Evolutionary conservation across 139 green algal genomes (phyloP).

Genomic region (Yamagishiella unicocca): DNA sequence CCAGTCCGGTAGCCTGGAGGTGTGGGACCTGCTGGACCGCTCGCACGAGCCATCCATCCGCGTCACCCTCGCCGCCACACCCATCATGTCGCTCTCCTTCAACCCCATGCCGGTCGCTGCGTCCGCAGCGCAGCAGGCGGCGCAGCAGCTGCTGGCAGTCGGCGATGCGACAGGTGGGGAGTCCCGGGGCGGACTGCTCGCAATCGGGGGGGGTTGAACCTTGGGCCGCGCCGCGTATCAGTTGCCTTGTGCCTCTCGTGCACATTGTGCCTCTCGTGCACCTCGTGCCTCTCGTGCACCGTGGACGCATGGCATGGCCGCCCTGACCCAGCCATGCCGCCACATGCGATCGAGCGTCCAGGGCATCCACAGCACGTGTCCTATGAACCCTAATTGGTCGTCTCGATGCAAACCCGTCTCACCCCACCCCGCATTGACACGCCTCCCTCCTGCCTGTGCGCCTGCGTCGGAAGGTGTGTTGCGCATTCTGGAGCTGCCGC

Average conservation of each 20-base stretch:
- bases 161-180: constrained; percentile 59
- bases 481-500: constrained; percentile 87
- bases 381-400: too few species aligned
- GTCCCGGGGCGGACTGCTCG: too few species aligned
- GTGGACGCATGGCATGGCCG: too few species aligned
- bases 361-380: too few species aligned
- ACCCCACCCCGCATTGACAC: neutral
- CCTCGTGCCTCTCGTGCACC: too few species aligned
- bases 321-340: too few species aligned
- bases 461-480: constrained; percentile 68
- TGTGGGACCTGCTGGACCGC: constrained; percentile 89
- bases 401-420: neutral
- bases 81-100: constrained; percentile 76
- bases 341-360: too few species aligned
- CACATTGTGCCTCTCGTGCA: too few species aligned
- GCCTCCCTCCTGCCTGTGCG: too few species aligned
- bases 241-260: too few species aligned
- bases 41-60: constrained; percentile 76
- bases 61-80: constrained; percentile 58
- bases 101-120: constrained; percentile 53
- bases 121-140: constrained; percentile 12
- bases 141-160: constrained; percentile 75
- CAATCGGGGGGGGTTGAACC: too few species aligned
- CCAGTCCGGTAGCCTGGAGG: constrained; percentile 73
- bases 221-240: too few species aligned